These are phyloP conservation scores for Hypholoma sublateritium DNA, from an alignment of 768 basidiomycete species.

Conservation along the genomic window DNA sequence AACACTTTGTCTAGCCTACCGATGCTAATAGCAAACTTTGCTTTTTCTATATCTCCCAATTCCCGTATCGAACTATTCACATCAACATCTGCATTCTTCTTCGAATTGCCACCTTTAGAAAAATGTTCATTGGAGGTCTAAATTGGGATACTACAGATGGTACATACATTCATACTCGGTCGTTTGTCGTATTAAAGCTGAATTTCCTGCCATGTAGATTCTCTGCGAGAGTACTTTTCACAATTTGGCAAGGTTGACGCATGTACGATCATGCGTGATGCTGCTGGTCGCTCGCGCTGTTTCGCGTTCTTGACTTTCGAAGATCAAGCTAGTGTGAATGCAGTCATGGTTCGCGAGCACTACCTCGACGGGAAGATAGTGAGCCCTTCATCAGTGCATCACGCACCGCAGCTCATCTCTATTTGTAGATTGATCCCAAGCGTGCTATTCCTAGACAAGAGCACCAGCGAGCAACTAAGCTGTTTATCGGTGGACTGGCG, in stretches of 20 bases:
- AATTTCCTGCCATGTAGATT: constrained; percentile 50
- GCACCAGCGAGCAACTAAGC: constrained; percentile 88
- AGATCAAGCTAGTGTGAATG: constrained; percentile 88
- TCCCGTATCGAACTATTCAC: constrained; percentile 20
- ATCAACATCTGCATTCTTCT: constrained; percentile 12
- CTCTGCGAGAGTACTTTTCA: constrained; percentile 83
- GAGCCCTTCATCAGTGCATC: constrained; percentile 32
- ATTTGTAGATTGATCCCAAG: constrained; percentile 94
- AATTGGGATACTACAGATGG: constrained; percentile 99
- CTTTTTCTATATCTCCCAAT: constrained; percentile 43
- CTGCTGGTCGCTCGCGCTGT: constrained; percentile 89
- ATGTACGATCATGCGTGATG: constrained; percentile 98
- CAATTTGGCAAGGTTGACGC: constrained; percentile 98
- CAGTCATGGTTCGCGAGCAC: constrained; percentile 95
- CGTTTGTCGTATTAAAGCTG: constrained; percentile 34
- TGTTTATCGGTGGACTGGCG: constrained; percentile 95
- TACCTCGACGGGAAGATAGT: constrained; percentile 97
- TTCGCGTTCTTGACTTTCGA: constrained; percentile 98
- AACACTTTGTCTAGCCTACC: constrained; percentile 65
- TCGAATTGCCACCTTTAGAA: constrained; percentile 54
- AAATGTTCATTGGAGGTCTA: constrained; percentile 99
- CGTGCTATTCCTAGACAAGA: constrained; percentile 97
- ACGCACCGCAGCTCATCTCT: background rate
- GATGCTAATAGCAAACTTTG: constrained; percentile 79
- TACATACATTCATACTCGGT: constrained; percentile 50